Percentiles rank a stretch among this genome's conserved stretches.
phyloP scores from a whole-genome alignment of 2,329 filamentous ascomycete genomes.

The Dissoconium aciculare region DNA sequence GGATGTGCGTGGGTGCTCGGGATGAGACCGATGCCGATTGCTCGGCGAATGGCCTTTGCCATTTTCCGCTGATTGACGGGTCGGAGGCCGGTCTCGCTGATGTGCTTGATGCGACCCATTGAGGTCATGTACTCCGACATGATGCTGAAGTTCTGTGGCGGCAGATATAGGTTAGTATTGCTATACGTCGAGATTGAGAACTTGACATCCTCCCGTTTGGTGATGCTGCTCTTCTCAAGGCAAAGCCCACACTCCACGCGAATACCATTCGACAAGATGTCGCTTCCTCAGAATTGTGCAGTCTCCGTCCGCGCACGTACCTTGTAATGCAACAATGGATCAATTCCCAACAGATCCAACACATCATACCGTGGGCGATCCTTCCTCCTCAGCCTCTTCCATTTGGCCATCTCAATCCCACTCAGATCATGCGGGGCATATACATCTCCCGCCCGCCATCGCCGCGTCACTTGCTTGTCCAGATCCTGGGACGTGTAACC shows the following conservation, averaged over 20 bases:
- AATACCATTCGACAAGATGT: background rate
- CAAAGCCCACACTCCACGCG: no score
- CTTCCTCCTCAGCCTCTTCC: constrained; percentile 44
- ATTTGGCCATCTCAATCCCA: constrained; percentile 65
- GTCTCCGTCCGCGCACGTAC: constrained; percentile 37
- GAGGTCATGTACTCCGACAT: constrained; percentile 77
- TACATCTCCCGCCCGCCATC: constrained; percentile 65
- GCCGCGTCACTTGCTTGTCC: constrained; percentile 50
- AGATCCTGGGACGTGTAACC: constrained; percentile 32
- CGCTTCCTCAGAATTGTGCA: background rate
- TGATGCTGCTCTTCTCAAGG: no score
- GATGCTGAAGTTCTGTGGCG: constrained; percentile 74
- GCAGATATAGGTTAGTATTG: no score
- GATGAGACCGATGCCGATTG: constrained; percentile 66
- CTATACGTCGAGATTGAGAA: no score
- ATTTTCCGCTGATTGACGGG: constrained; percentile 86
- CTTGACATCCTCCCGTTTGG: no score
- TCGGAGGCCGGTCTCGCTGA: constrained; percentile 60
- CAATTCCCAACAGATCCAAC: constrained; percentile 64
- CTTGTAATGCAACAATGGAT: constrained; percentile 76
- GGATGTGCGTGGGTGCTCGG: constrained; percentile 84
- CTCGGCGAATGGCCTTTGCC: constrained; percentile 78
- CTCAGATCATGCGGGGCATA: constrained; percentile 84
- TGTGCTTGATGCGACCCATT: constrained; percentile 71
- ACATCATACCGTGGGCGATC: constrained; percentile 43